Base-by-base conservation (phyloP, 2,329 filamentous ascomycete species). In the Neofusicoccum cordaticola region DNA sequence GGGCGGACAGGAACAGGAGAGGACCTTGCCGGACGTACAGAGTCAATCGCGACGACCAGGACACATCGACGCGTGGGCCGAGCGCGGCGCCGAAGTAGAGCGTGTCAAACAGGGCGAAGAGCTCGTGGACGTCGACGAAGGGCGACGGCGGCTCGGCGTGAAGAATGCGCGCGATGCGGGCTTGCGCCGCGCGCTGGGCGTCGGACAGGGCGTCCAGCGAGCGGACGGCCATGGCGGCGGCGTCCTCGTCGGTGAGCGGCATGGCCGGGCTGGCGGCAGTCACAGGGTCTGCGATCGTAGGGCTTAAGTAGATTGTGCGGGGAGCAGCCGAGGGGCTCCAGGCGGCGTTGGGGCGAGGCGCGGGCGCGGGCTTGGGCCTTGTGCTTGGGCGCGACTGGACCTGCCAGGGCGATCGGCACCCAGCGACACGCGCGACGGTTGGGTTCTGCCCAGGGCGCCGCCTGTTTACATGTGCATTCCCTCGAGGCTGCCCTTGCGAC, bases 41-140 rank as follows among this genome's bases (percentile, higher is more conserved):
- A n/a, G 78, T 81, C 66, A 81, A 70, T 53, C 78, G 73, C 35
- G 74, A 67, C 27, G 79, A 81, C 79, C 79, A 81, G 4, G 76
- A 70, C 22, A 81, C 72, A 60, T 81, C 74, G n/a, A 81, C 79
- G 39, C 73, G 72, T 7, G 76, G 71, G 7, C 75, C 60, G 1
- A 81, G 73, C 12, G 80, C 72, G 19, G 69, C 68, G 48, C 77
- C 73, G 69, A 81, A 81, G 72, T 81, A 81, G 48, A 81, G 70
- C 27, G 73, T 70, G 67, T 80, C 73, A 68, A 79, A 81, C 61
- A 76, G 70, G 13, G 65, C 68, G 64, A 80, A 80, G 5, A 81
- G 74, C 63, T 75, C 70, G 51, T 79, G 75, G 19, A 80, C 70
- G 65, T 81, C 74, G 22, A 79, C 75, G 64, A 79, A 78, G 1